Evolutionary conservation across 106 monocot genomes (phyloP), one percentile per base, ranked within the genome.

Genomic region (Platanthera zijinensis): DNA sequence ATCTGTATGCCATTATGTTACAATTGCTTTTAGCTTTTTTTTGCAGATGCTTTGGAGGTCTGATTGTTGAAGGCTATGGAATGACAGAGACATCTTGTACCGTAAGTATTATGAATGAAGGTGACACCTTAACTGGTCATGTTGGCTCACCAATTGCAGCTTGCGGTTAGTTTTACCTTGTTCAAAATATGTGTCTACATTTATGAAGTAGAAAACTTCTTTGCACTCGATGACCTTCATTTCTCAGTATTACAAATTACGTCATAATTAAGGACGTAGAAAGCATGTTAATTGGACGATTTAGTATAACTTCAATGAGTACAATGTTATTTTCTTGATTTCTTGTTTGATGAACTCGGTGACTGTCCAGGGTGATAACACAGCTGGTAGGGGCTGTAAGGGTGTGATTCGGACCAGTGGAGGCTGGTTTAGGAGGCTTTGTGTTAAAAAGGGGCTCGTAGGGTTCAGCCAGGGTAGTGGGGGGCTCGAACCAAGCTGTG

Each of bases 71-170:
- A 91, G 97, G 97, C 52, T 99, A 99, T 85, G 97, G 97, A 80
- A 99, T 99, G 97, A 99, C 97, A 19, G 97, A 99, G 73, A 90
- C 97, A 78, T 88, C 97, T 76, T 99, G 94, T 87, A 82, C 88
- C 56, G 84, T 92, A 72, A 86, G 80, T 85, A 48, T 19, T 0
- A 99, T 99, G 97, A 76, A 88, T 78, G 79, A 69, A 8, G 89
- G 82, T 78, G 97, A 99, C 78, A 89, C 32, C 10, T 74, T 88
- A 73, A 88, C 82, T 45, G 97, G 97, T 45, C 97, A 99, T 83
- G 97, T 99, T 85, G 97, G 97, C 57, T 90, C 97, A 74, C 94
- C 94, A 63, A 94, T 85, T 82, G 83, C 94, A 74, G 59, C 89
- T 83, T 88, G 93, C 76, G 97, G 97, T 99, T 66, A 89, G 89